Evolutionary conservation across 2,329 filamentous ascomycete genomes (phyloP).

Genomic region (Hymenoscyphus fructigenus): DNA sequence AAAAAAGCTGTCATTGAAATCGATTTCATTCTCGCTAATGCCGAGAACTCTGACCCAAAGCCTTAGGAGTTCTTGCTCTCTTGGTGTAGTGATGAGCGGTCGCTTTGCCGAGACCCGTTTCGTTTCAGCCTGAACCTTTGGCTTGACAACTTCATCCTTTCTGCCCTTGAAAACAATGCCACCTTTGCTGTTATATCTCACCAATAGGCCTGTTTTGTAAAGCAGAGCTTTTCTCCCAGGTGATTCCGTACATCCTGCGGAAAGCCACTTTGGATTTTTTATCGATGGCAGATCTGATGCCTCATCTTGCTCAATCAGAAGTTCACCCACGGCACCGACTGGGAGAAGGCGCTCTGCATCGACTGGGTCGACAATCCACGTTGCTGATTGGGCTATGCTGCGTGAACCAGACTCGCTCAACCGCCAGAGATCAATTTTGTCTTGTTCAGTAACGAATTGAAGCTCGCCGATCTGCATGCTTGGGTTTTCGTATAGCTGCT

Average conservation of each 20-base stretch:
- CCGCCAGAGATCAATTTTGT: constrained; percentile 39
- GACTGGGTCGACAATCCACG: constrained; percentile 39
- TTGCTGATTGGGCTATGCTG: constrained; percentile 20
- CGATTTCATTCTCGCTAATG: constrained; percentile 33
- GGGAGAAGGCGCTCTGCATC: constrained; percentile 18
- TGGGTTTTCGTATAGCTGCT: constrained; percentile 17
- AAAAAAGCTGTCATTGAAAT: constrained; percentile 42
- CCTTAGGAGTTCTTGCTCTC: constrained; percentile 38
- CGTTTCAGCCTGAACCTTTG: constrained; percentile 37
- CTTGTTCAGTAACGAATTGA: constrained; percentile 29
- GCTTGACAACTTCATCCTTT: constrained; percentile 16
- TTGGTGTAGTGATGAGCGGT: constrained; percentile 32
- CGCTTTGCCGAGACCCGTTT: constrained; percentile 31
- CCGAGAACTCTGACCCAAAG: constrained; percentile 36
- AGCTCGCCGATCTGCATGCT: constrained; percentile 19
- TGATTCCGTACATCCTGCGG: constrained; percentile 9
- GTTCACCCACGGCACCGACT: constrained; percentile 26
- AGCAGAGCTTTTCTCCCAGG: constrained; percentile 33
- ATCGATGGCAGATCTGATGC: neutral
- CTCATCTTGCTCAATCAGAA: constrained; percentile 29
- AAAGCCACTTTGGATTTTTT: neutral
- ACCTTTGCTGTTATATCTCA: neutral
- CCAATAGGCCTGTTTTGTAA: constrained; percentile 26
- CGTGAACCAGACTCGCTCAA: constrained; percentile 30
- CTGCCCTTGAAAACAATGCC: constrained; percentile 9